Evolutionary conservation across 116 monocot species (phyloP).

Genomic region (Iris pallida): DNA sequence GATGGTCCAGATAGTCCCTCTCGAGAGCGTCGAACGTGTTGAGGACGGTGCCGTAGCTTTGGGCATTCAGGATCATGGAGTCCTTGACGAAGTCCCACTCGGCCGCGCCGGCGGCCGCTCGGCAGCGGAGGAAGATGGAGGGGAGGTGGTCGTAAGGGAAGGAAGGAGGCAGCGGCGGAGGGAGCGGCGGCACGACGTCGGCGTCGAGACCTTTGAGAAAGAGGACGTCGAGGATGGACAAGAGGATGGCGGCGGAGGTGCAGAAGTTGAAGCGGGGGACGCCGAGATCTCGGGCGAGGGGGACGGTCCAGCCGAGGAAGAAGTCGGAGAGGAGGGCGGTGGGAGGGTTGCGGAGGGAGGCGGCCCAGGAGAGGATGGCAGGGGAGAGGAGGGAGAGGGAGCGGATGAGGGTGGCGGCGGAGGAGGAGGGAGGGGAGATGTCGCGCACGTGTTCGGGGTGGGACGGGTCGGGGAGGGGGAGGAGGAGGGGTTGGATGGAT

Average conservation of each 20-base stretch:
- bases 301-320: constrained; percentile 33
- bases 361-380: constrained; percentile 28
- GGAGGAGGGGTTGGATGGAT: neutral
- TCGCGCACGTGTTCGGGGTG: constrained; percentile 9
- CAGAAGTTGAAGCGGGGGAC: constrained; percentile 33
- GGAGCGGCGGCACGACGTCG: neutral
- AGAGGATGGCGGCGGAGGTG: constrained; percentile 23
- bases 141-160: constrained; percentile 8
- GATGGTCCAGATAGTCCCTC: constrained; percentile 13
- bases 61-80: constrained; percentile 14
- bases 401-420: constrained; percentile 1
- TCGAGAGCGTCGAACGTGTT: constrained; percentile 37
- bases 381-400: constrained; percentile 22
- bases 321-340: constrained; percentile 38
- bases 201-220: neutral
- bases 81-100: constrained; percentile 15
- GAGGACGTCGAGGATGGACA: constrained; percentile 18
- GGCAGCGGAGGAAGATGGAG: constrained; percentile 4
- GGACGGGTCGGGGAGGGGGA: constrained; percentile 5
- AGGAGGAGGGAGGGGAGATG: constrained; percentile 3
- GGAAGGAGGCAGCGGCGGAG: constrained; percentile 15
- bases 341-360: constrained; percentile 14
- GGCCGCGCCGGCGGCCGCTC: neutral
- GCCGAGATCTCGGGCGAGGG: constrained; percentile 22
- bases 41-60: constrained; percentile 13